phyloP scores from a whole-genome alignment of 495 filamentous ascomycete genomes.

The Lepidopterella palustris region DNA sequence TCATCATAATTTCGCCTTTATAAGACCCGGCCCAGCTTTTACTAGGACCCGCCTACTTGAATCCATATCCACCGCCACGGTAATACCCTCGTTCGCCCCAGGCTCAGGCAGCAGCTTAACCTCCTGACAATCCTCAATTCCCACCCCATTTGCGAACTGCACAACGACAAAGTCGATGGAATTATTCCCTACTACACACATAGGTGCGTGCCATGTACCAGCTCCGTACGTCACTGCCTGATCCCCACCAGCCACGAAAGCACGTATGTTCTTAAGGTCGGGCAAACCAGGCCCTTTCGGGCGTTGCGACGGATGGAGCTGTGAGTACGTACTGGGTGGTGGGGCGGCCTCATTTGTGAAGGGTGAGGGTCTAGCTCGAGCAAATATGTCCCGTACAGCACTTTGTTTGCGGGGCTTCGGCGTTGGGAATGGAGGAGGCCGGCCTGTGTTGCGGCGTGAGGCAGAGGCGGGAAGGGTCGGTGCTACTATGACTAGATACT shows the following conservation, averaged over 20 bases:
- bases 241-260: constrained; percentile 70
- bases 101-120: constrained; percentile 45
- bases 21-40: constrained; percentile 13
- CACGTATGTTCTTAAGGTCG: constrained; percentile 61
- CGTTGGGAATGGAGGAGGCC: constrained; percentile 39
- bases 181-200: constrained; percentile 72
- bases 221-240: constrained; percentile 88
- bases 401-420: constrained; percentile 34
- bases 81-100: constrained; percentile 27
- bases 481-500: constrained; percentile 87
- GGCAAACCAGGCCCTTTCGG: constrained; percentile 58
- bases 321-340: constrained; percentile 8
- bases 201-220: constrained; percentile 96
- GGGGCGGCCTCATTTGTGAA: constrained; percentile 36
- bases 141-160: constrained; percentile 81
- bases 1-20: constrained; percentile 24
- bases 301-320: constrained; percentile 29
- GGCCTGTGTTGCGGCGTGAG: constrained; percentile 2
- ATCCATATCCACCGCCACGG: constrained; percentile 25
- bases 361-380: constrained; percentile 36
- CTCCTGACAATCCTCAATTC: constrained; percentile 86
- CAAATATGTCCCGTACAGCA: constrained; percentile 31
- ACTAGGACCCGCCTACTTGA: constrained; percentile 15
- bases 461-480: constrained; percentile 46
- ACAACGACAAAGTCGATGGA: constrained; percentile 68